Percentiles rank a stretch among this genome's conserved stretches.
Evolutionary conservation across 2,329 filamentous ascomycete species (phyloP).

Genomic region (Verticillium tricorpus): DNA sequence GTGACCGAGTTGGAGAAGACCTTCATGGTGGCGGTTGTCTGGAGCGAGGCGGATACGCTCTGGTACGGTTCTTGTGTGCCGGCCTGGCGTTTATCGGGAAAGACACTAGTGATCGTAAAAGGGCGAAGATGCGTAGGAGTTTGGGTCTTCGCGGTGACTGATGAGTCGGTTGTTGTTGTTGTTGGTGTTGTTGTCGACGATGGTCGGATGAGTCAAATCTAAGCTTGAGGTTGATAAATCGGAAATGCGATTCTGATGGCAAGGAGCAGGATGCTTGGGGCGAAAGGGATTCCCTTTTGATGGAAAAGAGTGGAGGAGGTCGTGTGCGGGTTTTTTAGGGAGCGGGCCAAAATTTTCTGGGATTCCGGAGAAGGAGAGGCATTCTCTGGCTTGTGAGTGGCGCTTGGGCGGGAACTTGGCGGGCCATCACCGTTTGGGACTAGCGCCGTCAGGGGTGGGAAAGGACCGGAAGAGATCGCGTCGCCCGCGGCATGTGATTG

Average conservation of each 20-base stretch:
- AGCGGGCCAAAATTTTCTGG: constrained; percentile 9
- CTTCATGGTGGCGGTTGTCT: constrained; percentile 64
- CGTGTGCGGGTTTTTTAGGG: constrained; percentile 17
- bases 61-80: neutral
- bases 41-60: neutral
- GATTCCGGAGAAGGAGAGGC: constrained; percentile 9
- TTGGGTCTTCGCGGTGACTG: neutral
- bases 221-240: neutral
- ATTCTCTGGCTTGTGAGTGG: constrained; percentile 1
- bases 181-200: neutral
- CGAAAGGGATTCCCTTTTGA: neutral
- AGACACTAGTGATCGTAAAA: neutral
- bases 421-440: neutral
- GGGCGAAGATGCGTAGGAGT: neutral
- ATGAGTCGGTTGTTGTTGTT: neutral
- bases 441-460: neutral
- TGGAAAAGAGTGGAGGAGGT: constrained; percentile 5
- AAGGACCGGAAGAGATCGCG: neutral
- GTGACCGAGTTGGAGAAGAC: constrained; percentile 87
- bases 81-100: neutral
- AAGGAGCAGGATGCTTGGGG: neutral
- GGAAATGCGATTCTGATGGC: neutral
- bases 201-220: neutral
- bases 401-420: neutral
- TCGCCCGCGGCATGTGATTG: neutral